These are phyloP conservation scores for Radiomyces spectabilis DNA, from an alignment of 192 early-diverging fungal genomes.

Conservation along the genomic window DNA sequence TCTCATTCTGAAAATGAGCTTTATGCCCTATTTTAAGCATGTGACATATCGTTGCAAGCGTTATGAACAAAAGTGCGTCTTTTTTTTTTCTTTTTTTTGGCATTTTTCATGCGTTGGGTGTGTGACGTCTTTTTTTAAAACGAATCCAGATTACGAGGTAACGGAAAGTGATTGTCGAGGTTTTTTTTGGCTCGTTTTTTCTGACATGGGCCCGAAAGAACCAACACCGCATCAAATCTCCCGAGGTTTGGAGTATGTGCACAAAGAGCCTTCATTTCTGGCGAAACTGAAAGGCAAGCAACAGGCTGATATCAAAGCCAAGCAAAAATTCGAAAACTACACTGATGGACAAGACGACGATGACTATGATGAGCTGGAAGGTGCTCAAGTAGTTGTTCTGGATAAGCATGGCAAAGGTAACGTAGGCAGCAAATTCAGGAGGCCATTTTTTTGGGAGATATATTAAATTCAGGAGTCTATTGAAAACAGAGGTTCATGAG, in stretches of 20 bases:
- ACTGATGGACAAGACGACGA: constrained; percentile 25
- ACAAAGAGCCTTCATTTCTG: constrained; percentile 27
- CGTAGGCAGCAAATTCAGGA: too few relatives aligned
- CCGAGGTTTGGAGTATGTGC: constrained; percentile 21
- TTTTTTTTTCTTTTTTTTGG: too few relatives aligned
- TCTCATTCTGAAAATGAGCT: too few relatives aligned
- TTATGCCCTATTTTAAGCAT: too few relatives aligned
- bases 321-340: constrained; percentile 20
- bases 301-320: neutral
- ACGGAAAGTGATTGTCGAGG: too few relatives aligned
- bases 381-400: constrained; percentile 26
- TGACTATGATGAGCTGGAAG: constrained; percentile 26
- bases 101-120: too few relatives aligned
- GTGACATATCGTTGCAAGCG: too few relatives aligned
- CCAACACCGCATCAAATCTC: constrained; percentile 25
- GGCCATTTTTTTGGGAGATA: neutral
- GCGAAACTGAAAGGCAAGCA: constrained; percentile 12
- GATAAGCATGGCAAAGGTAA: constrained; percentile 15
- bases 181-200: too few relatives aligned
- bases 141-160: too few relatives aligned
- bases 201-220: too few relatives aligned
- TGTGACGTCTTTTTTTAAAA: too few relatives aligned
- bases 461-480: neutral
- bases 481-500: constrained; percentile 11
- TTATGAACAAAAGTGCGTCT: too few relatives aligned